phyloP scores from a whole-genome alignment of 2,329 filamentous ascomycete genomes.

The Proliferodiscus dingleyae region DNA sequence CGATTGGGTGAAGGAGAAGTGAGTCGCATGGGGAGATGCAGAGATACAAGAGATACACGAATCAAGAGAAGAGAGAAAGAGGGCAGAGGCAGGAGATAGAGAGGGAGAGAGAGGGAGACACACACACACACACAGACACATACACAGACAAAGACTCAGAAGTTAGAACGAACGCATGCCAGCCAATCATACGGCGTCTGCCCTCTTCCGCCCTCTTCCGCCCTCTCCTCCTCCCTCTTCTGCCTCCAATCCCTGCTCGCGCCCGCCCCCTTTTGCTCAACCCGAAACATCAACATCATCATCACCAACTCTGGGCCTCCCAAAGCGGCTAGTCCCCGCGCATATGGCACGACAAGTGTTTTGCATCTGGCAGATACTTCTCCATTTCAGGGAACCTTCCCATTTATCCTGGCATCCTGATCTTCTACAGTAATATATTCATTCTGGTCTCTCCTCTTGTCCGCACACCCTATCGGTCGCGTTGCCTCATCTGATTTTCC shows the following conservation, averaged over 20 bases:
- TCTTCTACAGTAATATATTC: too few species aligned
- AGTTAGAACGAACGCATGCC: not conserved
- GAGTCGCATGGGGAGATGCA: too few species aligned
- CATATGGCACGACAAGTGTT: not conserved
- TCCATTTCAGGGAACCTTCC: too few species aligned
- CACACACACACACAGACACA: too few species aligned
- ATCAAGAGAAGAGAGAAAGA: too few species aligned
- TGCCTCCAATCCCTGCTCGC: not conserved
- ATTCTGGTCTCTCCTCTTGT: too few species aligned
- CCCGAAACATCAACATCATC: slow-evolving; percentile 17
- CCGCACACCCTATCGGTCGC: too few species aligned
- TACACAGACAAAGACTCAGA: not conserved
- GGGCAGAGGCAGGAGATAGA: not conserved
- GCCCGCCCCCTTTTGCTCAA: slow-evolving; percentile 5
- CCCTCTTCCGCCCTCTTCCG: not conserved
- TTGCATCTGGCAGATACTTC: not conserved
- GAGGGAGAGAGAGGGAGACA: not conserved
- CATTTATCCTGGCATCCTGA: too few species aligned
- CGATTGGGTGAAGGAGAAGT: too few species aligned
- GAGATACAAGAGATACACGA: too few species aligned
- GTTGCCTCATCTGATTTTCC: too few species aligned
- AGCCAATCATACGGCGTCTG: not conserved
- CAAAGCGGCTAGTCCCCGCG: not conserved
- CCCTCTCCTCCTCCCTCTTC: not conserved
- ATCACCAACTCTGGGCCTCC: slow-evolving; percentile 1